Conservation (phyloP, 2,329 filamentous ascomycete species). For the Colletotrichum nymphaeae region DNA sequence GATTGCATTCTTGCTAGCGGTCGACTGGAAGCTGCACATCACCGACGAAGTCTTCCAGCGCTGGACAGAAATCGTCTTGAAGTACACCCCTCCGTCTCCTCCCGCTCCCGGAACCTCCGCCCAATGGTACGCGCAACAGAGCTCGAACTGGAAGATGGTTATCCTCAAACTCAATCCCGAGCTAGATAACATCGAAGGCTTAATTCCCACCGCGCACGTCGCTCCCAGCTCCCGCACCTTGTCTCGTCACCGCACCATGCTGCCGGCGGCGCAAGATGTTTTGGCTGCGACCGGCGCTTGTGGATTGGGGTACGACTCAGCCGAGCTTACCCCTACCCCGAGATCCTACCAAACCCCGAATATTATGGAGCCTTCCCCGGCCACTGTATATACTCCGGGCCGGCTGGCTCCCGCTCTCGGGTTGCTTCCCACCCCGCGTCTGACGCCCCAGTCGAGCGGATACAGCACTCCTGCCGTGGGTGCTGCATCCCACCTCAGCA, state of each 20-base stretch:
- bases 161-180: slow-evolving; percentile 68
- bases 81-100: slow-evolving; percentile 77
- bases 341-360: slow-evolving; percentile 54
- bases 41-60: slow-evolving; percentile 88
- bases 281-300: slow-evolving; percentile 31
- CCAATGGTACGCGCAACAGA: slow-evolving; percentile 58
- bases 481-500: slow-evolving; percentile 61
- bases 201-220: slow-evolving; percentile 52
- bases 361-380: slow-evolving; percentile 62
- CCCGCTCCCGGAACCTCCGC: slow-evolving; percentile 62
- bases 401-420: slow-evolving; percentile 65
- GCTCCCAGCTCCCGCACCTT: slow-evolving; percentile 48
- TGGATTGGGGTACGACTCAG: slow-evolving; percentile 49
- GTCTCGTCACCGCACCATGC: slow-evolving; percentile 54
- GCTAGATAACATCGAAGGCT: slow-evolving; percentile 67
- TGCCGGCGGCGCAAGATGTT: slow-evolving; percentile 55
- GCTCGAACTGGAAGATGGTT: slow-evolving; percentile 67
- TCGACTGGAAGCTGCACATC: slow-evolving; percentile 96
- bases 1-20: slow-evolving; percentile 87
- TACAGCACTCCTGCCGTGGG: slow-evolving; percentile 71
- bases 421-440: slow-evolving; percentile 67
- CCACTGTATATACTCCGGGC: slow-evolving; percentile 55
- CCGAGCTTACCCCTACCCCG: slow-evolving; percentile 54
- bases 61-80: slow-evolving; percentile 93
- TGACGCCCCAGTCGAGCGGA: slow-evolving; percentile 67